Evolutionary conservation across 768 basidiomycete genomes (phyloP).

Genomic region (Boletus sp.): DNA sequence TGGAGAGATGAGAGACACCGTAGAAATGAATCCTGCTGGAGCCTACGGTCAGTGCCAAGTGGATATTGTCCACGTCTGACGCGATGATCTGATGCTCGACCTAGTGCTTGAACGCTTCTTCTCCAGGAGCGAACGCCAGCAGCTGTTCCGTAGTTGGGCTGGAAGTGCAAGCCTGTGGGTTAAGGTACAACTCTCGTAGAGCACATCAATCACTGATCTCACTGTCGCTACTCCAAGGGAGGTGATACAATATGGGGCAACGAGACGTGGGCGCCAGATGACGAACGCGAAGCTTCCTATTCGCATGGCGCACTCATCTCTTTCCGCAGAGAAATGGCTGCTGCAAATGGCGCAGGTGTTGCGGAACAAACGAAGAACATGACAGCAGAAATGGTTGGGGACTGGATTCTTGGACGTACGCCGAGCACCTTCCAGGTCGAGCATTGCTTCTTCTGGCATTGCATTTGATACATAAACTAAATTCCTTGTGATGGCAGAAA

Average conservation of each 20-base stretch:
- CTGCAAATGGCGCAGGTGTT: constrained; percentile 2
- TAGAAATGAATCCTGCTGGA: constrained; percentile 79
- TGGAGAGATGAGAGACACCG: constrained; percentile 95
- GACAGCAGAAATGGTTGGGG: constrained; percentile 70
- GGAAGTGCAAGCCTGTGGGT: constrained; percentile 94
- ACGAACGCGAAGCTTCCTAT: constrained; percentile 48
- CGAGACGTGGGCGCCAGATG: constrained; percentile 74
- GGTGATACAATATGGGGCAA: constrained; percentile 86
- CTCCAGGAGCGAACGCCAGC: constrained; percentile 83
- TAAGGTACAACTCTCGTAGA: constrained; percentile 52
- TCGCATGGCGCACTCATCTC: constrained; percentile 83
- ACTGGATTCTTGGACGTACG: constrained; percentile 82
- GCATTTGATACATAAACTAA: background rate
- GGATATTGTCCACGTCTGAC: background rate
- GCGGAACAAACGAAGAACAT: constrained; percentile 51
- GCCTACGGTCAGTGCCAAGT: constrained; percentile 54
- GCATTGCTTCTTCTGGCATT: constrained; percentile 4
- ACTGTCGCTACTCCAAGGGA: constrained; percentile 45
- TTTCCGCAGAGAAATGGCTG: constrained; percentile 50
- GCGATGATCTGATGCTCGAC: background rate
- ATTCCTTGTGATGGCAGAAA: constrained; percentile 37
- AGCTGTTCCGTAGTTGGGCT: constrained; percentile 92
- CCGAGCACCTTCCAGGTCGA: constrained; percentile 76
- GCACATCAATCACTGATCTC: background rate
- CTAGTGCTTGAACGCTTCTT: constrained; percentile 86